These are phyloP conservation scores for Cymodocea nodosa DNA, from an alignment of 116 monocot genomes.

Conservation along the genomic window DNA sequence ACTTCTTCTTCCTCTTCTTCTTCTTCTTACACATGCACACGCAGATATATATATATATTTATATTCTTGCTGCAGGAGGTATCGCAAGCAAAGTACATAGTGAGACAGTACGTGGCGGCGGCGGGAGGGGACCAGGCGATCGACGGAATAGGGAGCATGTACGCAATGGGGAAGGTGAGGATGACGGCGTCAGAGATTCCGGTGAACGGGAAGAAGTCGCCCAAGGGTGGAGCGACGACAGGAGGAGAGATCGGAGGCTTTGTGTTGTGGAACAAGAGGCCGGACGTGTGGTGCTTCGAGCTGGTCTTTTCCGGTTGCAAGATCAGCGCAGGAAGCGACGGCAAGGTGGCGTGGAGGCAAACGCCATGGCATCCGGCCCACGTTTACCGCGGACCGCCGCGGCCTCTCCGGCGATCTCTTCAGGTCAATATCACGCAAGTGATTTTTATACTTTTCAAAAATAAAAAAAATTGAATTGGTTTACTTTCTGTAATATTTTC, in stretches of 20 bases:
- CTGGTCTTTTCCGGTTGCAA: constrained; percentile 80
- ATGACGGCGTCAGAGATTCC: constrained; percentile 50
- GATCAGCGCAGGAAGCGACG: constrained; percentile 79
- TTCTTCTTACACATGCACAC: no score
- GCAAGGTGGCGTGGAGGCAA: constrained; percentile 74
- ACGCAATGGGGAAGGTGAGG: constrained; percentile 74
- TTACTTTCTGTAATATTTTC: no score
- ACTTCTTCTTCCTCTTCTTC: neutral
- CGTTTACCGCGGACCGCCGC: constrained; percentile 63
- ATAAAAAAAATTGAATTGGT: no score
- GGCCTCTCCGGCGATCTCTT: constrained; percentile 74
- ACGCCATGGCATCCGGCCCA: constrained; percentile 78
- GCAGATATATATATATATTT: no score
- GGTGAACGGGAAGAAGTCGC: constrained; percentile 3
- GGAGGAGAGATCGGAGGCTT: constrained; percentile 74
- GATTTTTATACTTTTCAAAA: no score
- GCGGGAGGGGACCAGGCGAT: constrained; percentile 57
- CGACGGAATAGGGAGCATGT: constrained; percentile 63
- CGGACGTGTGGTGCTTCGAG: constrained; percentile 82
- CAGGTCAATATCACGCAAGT: constrained; percentile 31
- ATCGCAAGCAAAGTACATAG: constrained; percentile 80
- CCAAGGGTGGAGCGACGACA: neutral
- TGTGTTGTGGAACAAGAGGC: constrained; percentile 83
- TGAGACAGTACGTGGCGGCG: constrained; percentile 84
- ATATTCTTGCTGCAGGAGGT: constrained; percentile 23